phyloP scores from a whole-genome alignment of 1,139 yeast genomes.

The Blastobotrys niveus region DNA sequence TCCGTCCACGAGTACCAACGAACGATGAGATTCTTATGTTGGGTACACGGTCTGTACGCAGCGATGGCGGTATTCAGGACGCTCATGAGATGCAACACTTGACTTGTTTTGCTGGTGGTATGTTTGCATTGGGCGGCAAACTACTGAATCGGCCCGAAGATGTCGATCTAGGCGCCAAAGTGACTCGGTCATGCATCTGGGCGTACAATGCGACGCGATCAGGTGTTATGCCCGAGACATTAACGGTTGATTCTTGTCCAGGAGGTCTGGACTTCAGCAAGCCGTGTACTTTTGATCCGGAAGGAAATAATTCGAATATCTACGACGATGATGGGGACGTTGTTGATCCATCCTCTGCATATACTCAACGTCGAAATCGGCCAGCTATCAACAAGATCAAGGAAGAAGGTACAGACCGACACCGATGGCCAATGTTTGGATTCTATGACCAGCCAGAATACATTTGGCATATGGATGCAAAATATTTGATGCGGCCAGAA shows the following conservation, averaged over 20 bases:
- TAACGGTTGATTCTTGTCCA: constrained; percentile 38
- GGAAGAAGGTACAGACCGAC: constrained; percentile 16
- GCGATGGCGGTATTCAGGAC: constrained; percentile 11
- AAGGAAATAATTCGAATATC: background rate
- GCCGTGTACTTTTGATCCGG: background rate
- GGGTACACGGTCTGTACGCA: constrained; percentile 39
- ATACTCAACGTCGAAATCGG: constrained; percentile 29
- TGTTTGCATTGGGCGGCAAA: constrained; percentile 63
- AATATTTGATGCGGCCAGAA: constrained; percentile 64
- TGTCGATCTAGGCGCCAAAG: constrained; percentile 50
- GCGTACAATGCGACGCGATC: constrained; percentile 46
- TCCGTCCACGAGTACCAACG: constrained; percentile 39
- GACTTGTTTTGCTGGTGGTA: constrained; percentile 57
- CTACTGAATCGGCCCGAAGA: constrained; percentile 48
- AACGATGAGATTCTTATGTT: constrained; percentile 43
- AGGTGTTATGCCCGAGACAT: constrained; percentile 43
- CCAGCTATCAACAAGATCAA: constrained; percentile 23
- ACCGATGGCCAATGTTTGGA: constrained; percentile 30
- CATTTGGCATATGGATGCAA: constrained; percentile 39
- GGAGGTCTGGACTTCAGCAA: constrained; percentile 15
- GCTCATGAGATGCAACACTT: constrained; percentile 45
- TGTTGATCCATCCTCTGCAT: constrained; percentile 1
- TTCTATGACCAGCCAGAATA: constrained; percentile 35
- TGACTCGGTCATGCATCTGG: constrained; percentile 65
- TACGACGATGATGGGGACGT: background rate